A percentile compares a stretch with the other conserved stretches of the same genome.
phyloP scores from a whole-genome alignment of 352 stramenopile species.

The Globisporangium heterothallicum region DNA sequence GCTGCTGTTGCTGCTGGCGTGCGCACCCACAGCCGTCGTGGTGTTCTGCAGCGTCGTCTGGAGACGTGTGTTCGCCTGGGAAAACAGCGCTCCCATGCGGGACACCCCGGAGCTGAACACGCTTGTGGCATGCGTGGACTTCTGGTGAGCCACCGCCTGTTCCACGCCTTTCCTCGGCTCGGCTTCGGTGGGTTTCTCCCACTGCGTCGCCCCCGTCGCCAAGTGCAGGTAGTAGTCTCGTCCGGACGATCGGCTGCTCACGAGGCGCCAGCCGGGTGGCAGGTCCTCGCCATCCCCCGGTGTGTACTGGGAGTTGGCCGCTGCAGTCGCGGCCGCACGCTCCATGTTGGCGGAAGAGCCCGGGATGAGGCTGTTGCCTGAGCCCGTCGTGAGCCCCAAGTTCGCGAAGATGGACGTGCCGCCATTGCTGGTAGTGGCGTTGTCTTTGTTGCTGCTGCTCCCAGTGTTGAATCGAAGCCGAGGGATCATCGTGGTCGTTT shows the following conservation, averaged over 20 bases:
- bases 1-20: constrained; percentile 4
- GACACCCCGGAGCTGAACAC: constrained; percentile 66
- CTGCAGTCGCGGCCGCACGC: constrained; percentile 28
- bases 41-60: constrained; percentile 67
- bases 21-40: constrained; percentile 18
- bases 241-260: constrained; percentile 60
- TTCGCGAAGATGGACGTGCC: constrained; percentile 49
- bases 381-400: constrained; percentile 27
- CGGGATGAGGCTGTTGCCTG: constrained; percentile 30
- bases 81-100: constrained; percentile 58
- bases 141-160: constrained; percentile 12
- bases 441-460: constrained; percentile 28
- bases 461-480: constrained; percentile 48
- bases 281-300: constrained; percentile 27
- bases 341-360: constrained; percentile 31
- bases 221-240: constrained; percentile 74
- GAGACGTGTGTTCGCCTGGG: constrained; percentile 62
- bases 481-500: constrained; percentile 63
- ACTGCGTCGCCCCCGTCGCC: constrained; percentile 58
- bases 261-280: constrained; percentile 57
- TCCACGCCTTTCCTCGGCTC: constrained; percentile 38
- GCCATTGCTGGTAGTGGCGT: constrained; percentile 16
- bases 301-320: constrained; percentile 26
- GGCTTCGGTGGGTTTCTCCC: constrained; percentile 55
- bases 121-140: constrained; percentile 19